Percentiles rank a stretch among this genome's conserved stretches.
These are phyloP conservation scores for Maudiozyma humilis DNA, from an alignment of 1,139 yeast species.

Conservation along the genomic window DNA sequence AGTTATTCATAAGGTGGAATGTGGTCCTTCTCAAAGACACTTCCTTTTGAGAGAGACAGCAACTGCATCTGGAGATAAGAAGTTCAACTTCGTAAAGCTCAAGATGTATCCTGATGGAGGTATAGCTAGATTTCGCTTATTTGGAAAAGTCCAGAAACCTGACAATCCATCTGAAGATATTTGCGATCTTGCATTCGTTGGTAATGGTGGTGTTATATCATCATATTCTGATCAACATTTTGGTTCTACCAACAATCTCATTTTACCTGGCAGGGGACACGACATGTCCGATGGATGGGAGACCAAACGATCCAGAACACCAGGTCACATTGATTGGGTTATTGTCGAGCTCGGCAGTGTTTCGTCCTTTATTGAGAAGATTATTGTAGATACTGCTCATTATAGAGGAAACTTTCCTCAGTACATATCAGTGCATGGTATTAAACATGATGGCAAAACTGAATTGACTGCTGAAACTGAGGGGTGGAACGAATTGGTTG, in stretches of 20 bases:
- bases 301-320: slow-evolving; percentile 76
- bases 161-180: slow-evolving; percentile 31
- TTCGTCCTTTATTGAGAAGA: slow-evolving; percentile 42
- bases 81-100: slow-evolving; percentile 71
- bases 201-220: slow-evolving; percentile 84
- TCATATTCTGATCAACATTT: slow-evolving; percentile 84
- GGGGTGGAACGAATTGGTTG: slow-evolving; percentile 60
- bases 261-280: slow-evolving; percentile 86
- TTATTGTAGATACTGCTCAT: slow-evolving; percentile 84
- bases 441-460: slow-evolving; percentile 36
- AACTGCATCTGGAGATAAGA: slow-evolving; percentile 41
- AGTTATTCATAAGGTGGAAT: slow-evolving; percentile 60
- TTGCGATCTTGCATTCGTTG: slow-evolving; percentile 67
- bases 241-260: slow-evolving; percentile 78
- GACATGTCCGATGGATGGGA: slow-evolving; percentile 99
- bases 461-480: slow-evolving; percentile 8
- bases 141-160: slow-evolving; percentile 62
- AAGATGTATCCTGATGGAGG: slow-evolving; percentile 97
- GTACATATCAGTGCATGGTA: slow-evolving; percentile 53
- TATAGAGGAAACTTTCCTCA: slow-evolving; percentile 93
- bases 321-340: slow-evolving; percentile 88
- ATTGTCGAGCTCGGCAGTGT: slow-evolving; percentile 66
- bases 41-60: slow-evolving; percentile 57
- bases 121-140: slow-evolving; percentile 84
- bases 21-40: slow-evolving; percentile 84